Evolutionary conservation across 352 stramenopile genomes (phyloP), one percentile per base, ranked within the genome.

Genomic region (Phytophthora rubi): DNA sequence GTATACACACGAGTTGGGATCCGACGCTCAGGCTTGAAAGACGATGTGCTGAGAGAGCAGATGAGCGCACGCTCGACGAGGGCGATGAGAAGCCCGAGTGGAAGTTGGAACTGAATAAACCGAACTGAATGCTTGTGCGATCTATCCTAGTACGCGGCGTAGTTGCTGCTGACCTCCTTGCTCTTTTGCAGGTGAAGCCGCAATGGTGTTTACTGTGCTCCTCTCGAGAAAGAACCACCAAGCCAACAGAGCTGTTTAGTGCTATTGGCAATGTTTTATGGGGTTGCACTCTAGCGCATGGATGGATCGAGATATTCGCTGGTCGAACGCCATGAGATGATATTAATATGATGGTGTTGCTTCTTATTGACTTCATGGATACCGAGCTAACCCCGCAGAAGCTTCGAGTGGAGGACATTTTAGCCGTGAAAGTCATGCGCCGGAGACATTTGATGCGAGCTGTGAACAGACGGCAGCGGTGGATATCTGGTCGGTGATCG

Each of bases 41-140:
- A 66, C 56, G 37, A 67, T 51, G 55, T 68, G 59, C 54, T 53
- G 64, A 54, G 21, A 65, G 58, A 68, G 49, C 15, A 60, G 32
- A 54, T 57, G 44, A 73, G 49, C 21, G 21, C 35, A 63, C 23
- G 45, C 59, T 67, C 28, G 47, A 65, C 42, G 53, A 75, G 60
- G 61, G 59, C 53, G 59, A 70, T 65, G 70, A 70, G 57, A 72
- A 78, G 62, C 51, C 49, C 59, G 28, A 55, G 57, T 64, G 58
- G 52, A 75, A 65, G 58, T 71, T 23, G 28, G 33, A 76, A 79
- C 16, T 54, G 52, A 66, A 79, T 73, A 72, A 69, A 73, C 59
- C 64, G 71, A 75, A 79, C 49, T 72, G 55, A 74, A 72, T 74
- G 68, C 68, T 71, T 75, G 37, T 60, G 64, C 33, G 30, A 62